A percentile compares a stretch with the other conserved stretches of the same genome.
Evolutionary conservation across 73 alveolate genomes (phyloP).

Genomic region (Paramecium tetraurelia): DNA sequence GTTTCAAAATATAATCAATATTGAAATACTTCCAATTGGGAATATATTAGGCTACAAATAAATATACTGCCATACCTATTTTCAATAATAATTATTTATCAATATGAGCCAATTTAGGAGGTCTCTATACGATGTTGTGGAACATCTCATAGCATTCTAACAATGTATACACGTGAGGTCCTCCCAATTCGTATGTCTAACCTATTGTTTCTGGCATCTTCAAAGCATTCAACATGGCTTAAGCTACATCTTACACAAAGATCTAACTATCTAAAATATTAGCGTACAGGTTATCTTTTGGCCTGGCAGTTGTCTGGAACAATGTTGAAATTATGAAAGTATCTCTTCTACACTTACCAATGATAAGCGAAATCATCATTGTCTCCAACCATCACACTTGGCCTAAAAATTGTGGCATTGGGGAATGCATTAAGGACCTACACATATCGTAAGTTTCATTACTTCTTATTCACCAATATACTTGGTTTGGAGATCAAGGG

Average conservation of each 20-base stretch:
- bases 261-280: background rate
- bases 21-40: constrained; percentile 55
- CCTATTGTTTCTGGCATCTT: constrained; percentile 69
- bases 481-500: constrained; percentile 60
- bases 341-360: constrained; percentile 53
- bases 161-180: constrained; percentile 69
- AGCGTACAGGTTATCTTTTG: constrained; percentile 62
- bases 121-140: constrained; percentile 57
- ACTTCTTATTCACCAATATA: constrained; percentile 71
- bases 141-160: constrained; percentile 66
- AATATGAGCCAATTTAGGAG: constrained; percentile 63
- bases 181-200: constrained; percentile 71
- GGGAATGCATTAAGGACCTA: constrained; percentile 61
- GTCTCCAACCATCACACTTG: constrained; percentile 64
- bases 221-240: constrained; percentile 60
- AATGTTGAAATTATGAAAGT: constrained; percentile 58
- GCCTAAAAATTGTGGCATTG: constrained; percentile 69
- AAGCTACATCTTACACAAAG: constrained; percentile 65
- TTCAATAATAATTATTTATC: constrained; percentile 46
- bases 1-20: constrained; percentile 62
- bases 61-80: background rate
- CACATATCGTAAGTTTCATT: background rate
- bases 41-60: constrained; percentile 39
- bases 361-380: constrained; percentile 59
- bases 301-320: constrained; percentile 67